Percentiles rank a stretch among this genome's conserved stretches.
Conservation (phyloP, 1,139 yeast genomes). For the Candida buenavistaensis region DNA sequence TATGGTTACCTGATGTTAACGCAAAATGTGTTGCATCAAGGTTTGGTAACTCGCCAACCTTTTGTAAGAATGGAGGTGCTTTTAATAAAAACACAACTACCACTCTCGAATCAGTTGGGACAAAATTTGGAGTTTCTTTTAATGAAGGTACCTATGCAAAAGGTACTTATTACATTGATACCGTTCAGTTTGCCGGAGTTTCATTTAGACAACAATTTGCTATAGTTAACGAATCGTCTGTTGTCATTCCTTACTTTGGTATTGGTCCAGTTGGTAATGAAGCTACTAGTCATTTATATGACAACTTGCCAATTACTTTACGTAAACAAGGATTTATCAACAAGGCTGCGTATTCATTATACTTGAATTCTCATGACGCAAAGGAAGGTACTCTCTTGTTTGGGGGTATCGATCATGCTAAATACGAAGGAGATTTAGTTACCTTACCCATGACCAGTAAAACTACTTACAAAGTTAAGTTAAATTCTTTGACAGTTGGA, state of each 20-base stretch:
- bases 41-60: constrained; percentile 1
- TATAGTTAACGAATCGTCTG: constrained; percentile 12
- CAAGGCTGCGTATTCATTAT: constrained; percentile 38
- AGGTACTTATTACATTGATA: constrained; percentile 24
- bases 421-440: constrained; percentile 23
- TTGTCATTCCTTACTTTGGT: constrained; percentile 19
- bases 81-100: constrained; percentile 12
- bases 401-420: constrained; percentile 31
- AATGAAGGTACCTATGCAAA: constrained; percentile 52
- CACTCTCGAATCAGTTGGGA: constrained; percentile 11
- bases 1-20: constrained; percentile 21
- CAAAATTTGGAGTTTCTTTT: constrained; percentile 10
- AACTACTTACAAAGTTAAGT: no score
- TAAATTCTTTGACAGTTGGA: no score
- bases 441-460: constrained; percentile 5
- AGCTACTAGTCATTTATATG: constrained; percentile 18
- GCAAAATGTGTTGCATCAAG: constrained; percentile 8
- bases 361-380: constrained; percentile 23
- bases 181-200: constrained; percentile 14
- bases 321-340: constrained; percentile 46
- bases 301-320: constrained; percentile 31
- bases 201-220: constrained; percentile 17
- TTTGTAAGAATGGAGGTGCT: constrained; percentile 5
- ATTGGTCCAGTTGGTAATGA: constrained; percentile 17
- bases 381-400: constrained; percentile 24